A percentile compares a stretch with the other conserved stretches of the same genome.
These are phyloP conservation scores for Austroboletus niveus DNA, from an alignment of 1,284 basidiomycete species.

Conservation along the genomic window DNA sequence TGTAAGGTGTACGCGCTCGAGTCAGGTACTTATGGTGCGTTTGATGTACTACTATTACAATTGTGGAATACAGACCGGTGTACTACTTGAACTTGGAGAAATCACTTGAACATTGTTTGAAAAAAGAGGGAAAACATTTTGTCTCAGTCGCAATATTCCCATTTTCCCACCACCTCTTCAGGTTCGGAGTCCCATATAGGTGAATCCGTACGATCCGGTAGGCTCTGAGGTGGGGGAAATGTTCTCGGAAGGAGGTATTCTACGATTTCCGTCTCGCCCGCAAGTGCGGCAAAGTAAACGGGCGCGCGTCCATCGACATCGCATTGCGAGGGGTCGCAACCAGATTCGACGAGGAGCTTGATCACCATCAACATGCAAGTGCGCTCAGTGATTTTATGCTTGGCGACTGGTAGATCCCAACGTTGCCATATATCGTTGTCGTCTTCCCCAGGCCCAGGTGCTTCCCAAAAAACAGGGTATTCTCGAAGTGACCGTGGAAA, in stretches of 20 bases:
- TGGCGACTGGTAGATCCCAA: no score
- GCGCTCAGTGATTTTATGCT: no score
- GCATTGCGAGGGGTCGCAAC: slow-evolving; percentile 4
- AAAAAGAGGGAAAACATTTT: no score
- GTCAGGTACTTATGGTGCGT: slow-evolving; percentile 11
- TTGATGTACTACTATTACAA: not conserved
- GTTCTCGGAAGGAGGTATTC: slow-evolving; percentile 1
- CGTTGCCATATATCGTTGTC: no score
- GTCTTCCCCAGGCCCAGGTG: no score
- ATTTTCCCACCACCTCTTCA: no score
- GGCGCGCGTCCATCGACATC: not conserved
- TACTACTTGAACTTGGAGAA: no score
- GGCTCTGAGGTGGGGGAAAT: not conserved
- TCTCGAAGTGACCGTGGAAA: no score
- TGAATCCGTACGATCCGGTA: not conserved
- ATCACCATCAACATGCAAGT: not conserved
- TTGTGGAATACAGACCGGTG: no score
- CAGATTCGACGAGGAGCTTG: not conserved
- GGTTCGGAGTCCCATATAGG: not conserved
- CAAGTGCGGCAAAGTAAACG: not conserved
- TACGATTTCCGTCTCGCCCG: not conserved
- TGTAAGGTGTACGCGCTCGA: slow-evolving; percentile 6
- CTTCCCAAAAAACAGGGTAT: no score
- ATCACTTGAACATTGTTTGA: no score
- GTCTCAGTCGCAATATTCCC: no score